Percentiles rank a stretch among this genome's conserved stretches.
These are phyloP conservation scores for Globisporangium camurandrum DNA, from an alignment of 352 stramenopile species.

Conservation along the genomic window DNA sequence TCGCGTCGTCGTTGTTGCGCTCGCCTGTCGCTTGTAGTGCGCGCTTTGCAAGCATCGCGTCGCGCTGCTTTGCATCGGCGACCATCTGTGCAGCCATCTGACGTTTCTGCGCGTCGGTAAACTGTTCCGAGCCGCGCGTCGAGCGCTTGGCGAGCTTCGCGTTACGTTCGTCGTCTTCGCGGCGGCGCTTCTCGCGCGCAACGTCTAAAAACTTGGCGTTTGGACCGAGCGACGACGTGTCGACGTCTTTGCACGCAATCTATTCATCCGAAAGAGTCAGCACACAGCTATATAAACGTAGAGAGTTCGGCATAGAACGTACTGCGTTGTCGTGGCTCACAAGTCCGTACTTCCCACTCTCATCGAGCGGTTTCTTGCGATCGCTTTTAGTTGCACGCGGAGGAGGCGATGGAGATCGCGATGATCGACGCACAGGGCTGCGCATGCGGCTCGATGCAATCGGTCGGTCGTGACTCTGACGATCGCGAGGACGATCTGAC, in stretches of 20 bases:
- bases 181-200: conserved; percentile 53
- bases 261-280: conserved; percentile 10
- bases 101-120: conserved; percentile 57
- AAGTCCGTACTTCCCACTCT: conserved; percentile 52
- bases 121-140: conserved; percentile 9
- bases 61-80: conserved; percentile 60
- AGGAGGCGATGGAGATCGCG: not conserved
- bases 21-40: conserved; percentile 47
- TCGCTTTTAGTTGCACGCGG: not conserved
- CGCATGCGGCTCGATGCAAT: not conserved
- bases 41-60: conserved; percentile 50
- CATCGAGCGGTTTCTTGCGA: conserved; percentile 21
- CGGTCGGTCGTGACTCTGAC: not conserved
- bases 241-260: conserved; percentile 62
- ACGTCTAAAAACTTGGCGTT: conserved; percentile 71
- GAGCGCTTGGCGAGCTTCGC: conserved; percentile 48
- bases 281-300: too few species aligned
- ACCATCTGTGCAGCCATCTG: conserved; percentile 62
- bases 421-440: too few species aligned
- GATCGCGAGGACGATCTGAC: not conserved
- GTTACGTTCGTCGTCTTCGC: conserved; percentile 62
- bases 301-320: conserved; percentile 8
- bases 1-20: conserved; percentile 50
- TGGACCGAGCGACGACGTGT: conserved; percentile 68
- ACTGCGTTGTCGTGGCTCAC: conserved; percentile 48